Evolutionary conservation across 2,329 filamentous ascomycete genomes (phyloP).

Genomic region (Penicillium sp.): DNA sequence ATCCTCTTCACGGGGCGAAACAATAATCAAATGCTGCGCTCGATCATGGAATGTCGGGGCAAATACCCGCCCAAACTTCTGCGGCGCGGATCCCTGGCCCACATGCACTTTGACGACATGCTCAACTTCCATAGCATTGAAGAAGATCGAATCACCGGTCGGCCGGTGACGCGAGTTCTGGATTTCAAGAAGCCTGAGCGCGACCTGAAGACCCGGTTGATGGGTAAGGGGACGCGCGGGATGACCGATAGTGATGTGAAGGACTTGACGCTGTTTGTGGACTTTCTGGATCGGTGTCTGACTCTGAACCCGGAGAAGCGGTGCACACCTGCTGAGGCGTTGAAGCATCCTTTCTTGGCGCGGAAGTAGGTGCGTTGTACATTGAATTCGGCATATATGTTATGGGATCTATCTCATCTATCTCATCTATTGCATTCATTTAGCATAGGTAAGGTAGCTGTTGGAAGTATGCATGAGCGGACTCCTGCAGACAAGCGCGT

Average conservation of each 20-base stretch:
- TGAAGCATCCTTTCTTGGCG: constrained; percentile 81
- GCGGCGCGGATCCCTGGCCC: constrained; percentile 70
- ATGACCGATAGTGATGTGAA: constrained; percentile 69
- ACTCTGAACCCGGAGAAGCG: constrained; percentile 88
- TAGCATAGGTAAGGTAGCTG: no score
- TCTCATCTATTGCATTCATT: no score
- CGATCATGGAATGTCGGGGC: constrained; percentile 92
- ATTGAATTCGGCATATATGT: not conserved
- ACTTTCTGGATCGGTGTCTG: constrained; percentile 82
- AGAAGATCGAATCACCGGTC: constrained; percentile 78
- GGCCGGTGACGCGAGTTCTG: constrained; percentile 53
- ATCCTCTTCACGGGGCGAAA: constrained; percentile 91
- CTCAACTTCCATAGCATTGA: constrained; percentile 81
- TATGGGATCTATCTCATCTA: not conserved
- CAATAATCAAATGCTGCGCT: constrained; percentile 97
- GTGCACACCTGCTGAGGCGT: constrained; percentile 76
- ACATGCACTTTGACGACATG: constrained; percentile 76
- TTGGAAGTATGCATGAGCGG: no score
- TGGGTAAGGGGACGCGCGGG: constrained; percentile 63
- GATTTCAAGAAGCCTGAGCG: constrained; percentile 64
- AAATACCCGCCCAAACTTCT: constrained; percentile 86
- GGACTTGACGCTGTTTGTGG: constrained; percentile 77
- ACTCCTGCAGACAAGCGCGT: no score
- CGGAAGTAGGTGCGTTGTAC: constrained; percentile 31
- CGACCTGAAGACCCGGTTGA: constrained; percentile 74